Evolutionary conservation across 257 asterid species (phyloP).

Genomic region (Solanum acaule): DNA sequence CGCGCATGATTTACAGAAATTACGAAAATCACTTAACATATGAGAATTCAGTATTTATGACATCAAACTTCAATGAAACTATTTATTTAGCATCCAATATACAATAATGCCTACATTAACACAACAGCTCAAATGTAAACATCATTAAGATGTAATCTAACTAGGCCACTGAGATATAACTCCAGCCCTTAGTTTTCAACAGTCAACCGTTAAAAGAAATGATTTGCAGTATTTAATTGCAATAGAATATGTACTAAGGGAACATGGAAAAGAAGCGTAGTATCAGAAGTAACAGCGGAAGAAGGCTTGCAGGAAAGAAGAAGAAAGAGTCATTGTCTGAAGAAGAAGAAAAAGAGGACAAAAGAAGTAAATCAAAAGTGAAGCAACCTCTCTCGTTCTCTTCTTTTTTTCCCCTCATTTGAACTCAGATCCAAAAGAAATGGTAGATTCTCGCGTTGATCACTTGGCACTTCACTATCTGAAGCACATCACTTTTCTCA

Average conservation of each 20-base stretch:
- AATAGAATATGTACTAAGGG: not conserved
- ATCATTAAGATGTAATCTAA: not conserved
- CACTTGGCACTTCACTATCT: not conserved
- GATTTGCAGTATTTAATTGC: not conserved
- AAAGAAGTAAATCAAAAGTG: not conserved
- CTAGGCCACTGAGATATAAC: not conserved
- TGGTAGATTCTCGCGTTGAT: not conserved
- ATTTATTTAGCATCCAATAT: not conserved
- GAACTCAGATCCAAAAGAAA: not conserved
- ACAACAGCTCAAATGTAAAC: not conserved
- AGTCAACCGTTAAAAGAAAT: not conserved
- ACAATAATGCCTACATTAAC: not conserved
- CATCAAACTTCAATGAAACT: not conserved
- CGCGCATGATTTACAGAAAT: not conserved
- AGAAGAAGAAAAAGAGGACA: not conserved
- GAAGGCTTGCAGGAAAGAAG: not conserved
- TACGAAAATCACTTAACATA: not conserved
- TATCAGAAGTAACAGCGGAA: not conserved
- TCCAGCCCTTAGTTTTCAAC: not conserved
- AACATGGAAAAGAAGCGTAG: not conserved
- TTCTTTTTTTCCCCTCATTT: not conserved
- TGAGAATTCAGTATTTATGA: not conserved
- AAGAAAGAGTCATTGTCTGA: not conserved
- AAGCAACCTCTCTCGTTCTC: not conserved
- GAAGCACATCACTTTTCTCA: not conserved